phyloP scores from a whole-genome alignment of 2,329 filamentous ascomycete genomes.

The Scytalidium lignicola region DNA sequence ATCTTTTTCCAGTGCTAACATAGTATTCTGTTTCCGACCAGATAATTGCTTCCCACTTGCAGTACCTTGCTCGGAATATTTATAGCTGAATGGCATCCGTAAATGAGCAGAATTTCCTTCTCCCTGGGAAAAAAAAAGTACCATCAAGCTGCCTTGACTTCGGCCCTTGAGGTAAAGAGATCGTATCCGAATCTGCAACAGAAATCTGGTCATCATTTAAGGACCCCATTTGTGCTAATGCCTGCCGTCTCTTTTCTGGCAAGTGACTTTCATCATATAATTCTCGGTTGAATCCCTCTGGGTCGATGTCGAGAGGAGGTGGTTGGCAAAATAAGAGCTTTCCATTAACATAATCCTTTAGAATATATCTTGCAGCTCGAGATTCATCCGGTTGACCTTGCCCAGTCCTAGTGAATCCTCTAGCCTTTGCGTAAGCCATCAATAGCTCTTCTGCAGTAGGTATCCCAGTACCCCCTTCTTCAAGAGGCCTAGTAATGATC shows the following conservation, averaged over 20 bases:
- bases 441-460: slow-evolving; percentile 84
- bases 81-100: slow-evolving; percentile 79
- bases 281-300: slow-evolving; percentile 76
- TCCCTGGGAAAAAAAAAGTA: slow-evolving; percentile 74
- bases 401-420: slow-evolving; percentile 87
- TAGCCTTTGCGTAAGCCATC: slow-evolving; percentile 76
- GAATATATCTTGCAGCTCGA: slow-evolving; percentile 77
- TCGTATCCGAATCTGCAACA: slow-evolving; percentile 42
- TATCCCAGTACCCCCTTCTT: slow-evolving; percentile 87
- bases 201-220: slow-evolving; percentile 31
- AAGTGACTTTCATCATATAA: slow-evolving; percentile 81
- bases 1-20: slow-evolving; percentile 79
- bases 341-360: slow-evolving; percentile 97
- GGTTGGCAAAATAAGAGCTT: slow-evolving; percentile 91
- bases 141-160: slow-evolving; percentile 79
- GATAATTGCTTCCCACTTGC: slow-evolving; percentile 62
- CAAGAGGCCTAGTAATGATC: slow-evolving; percentile 71
- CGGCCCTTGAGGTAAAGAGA: slow-evolving; percentile 52
- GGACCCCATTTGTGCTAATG: slow-evolving; percentile 42
- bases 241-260: slow-evolving; percentile 71
- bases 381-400: slow-evolving; percentile 91
- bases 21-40: slow-evolving; percentile 74
- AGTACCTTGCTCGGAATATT: slow-evolving; percentile 77
- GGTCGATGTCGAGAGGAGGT: slow-evolving; percentile 69
- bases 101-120: slow-evolving; percentile 61